These are phyloP conservation scores for Talaromyces wortmannii DNA, from an alignment of 495 filamentous ascomycete genomes.

Conservation along the genomic window DNA sequence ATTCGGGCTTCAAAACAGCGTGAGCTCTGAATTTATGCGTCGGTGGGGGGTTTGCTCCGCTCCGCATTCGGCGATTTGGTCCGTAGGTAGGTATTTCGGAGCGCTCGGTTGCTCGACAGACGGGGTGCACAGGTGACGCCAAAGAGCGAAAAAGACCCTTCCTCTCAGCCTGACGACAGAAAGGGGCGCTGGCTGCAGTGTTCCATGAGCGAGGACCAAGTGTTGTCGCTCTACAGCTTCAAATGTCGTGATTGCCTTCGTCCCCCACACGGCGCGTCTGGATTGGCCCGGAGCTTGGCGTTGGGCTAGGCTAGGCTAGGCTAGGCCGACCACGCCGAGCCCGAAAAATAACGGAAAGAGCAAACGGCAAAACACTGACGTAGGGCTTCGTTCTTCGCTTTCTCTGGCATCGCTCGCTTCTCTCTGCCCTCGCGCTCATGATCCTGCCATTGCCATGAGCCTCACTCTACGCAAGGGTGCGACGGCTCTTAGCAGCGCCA, in stretches of 20 bases:
- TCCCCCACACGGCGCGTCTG: neutral
- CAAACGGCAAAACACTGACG: constrained; percentile 17
- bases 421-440: neutral
- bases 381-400: constrained; percentile 14
- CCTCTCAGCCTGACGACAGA: neutral
- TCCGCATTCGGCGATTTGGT: constrained; percentile 3
- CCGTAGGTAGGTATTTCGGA: neutral
- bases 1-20: neutral
- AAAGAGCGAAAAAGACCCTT: too few species aligned
- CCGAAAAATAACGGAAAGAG: constrained; percentile 9
- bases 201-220: neutral
- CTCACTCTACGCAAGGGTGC: constrained; percentile 31
- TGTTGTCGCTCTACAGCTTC: neutral
- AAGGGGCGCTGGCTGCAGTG: neutral
- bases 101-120: neutral
- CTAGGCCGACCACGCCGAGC: constrained; percentile 6
- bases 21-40: neutral
- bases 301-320: constrained; percentile 2
- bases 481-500: constrained; percentile 25
- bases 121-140: neutral
- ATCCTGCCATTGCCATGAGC: constrained; percentile 19
- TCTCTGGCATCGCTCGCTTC: constrained; percentile 1
- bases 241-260: neutral
- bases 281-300: constrained; percentile 12
- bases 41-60: constrained; percentile 1